Base-by-base conservation (phyloP, 2,329 filamentous ascomycete species). In the Amauroascus verrucosus region DNA sequence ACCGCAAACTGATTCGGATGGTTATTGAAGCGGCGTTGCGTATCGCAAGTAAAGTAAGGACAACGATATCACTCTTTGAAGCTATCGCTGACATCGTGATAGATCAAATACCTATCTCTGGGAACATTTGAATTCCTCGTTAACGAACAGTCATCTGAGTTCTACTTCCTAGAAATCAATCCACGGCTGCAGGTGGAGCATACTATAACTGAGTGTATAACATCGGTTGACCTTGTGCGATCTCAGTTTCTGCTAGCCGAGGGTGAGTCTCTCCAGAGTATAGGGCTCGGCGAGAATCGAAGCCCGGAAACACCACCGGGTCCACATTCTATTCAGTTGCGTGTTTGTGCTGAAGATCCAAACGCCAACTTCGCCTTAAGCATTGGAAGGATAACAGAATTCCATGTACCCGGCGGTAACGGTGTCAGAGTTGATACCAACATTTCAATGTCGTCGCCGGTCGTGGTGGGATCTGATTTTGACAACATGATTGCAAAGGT, bases 41-140 rank as follows among this genome's bases (percentile, higher is more conserved):
- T 14, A 79, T 80, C 68, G 77, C 77, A 3, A 68, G 60, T 61
- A 66, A 67, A 52, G 72, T 77, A 57, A 56, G 67, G 57, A 13
- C 32, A 43, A 13, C n/a, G 3, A 13, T 18, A 18, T 28, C 24
- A 32, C 16, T 4, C 35, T 20, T 35, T 13, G 20, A 22, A 37
- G 16, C 14, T 24, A 22, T 13, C 41, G 20, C 40, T 56, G 22
- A 30, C 18, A 28, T 6, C 14, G n/a, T 16, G 6, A 18, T 56
- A 75, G 67, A 74, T 81, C 48, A 65, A 70, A 3, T 84, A 84
- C 62, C 68, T 70, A 46, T 82, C 77, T 0, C 68, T 84, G 0
- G 82, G 81, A 7, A 84, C 81, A 0, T 83, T 83, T 57, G 82
- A 85, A 61, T 84, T 84, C 54, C 69, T 85, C 0, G 72, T 82